Evolutionary conservation across 202 grass and related monocot genomes (phyloP), one percentile per base, ranked within the genome.

Genomic region (Eragrostis tef): DNA sequence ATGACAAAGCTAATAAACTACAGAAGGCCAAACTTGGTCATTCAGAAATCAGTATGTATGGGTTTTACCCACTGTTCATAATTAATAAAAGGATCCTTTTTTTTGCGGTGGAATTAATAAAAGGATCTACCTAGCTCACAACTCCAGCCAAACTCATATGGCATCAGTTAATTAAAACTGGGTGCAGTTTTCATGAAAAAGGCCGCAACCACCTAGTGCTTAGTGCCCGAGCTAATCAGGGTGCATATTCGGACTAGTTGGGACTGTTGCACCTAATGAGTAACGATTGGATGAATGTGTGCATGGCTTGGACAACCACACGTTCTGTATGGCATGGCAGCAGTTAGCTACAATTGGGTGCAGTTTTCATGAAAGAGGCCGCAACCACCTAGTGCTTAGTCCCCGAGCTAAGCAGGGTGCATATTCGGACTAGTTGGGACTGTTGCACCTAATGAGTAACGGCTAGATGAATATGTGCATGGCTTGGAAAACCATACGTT

Each of bases 1-100:
- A 50, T 41, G 24, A 58, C 21, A 79, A 79, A 66, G 45, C 27
- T 65, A 21, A 26, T 78, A 65, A 39, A 39, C 58, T 76, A 27
- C 43, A 77, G 5, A 47, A 29, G 57, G 42, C 15, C 43, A 49
- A 64, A 74, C 29, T 11, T 63, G 9, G 6, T 64, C 10, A 78
- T 49, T 24, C 45, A 15, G 44, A 64, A 50, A 50, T 64, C 45
- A 50, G 47, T 27, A 11, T 10, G 44, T 78, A 44, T 50, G 44
- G 75, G 44, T 78, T 64, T 19, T 9, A 25, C 15, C 9, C 25
- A 9, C 5, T 2, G 3, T 42, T 42, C 17, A 7, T 27, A 19
- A 11, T 78, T 31, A 65, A 51, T 39, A 22, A 16, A 22, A 49
- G 2, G 44, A 78, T 60, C 44, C n/a, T n/a, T n/a, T n/a, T n/a